These are phyloP conservation scores for Cyclotella baltica DNA, from an alignment of 108 stramenopile species.

Conservation along the genomic window DNA sequence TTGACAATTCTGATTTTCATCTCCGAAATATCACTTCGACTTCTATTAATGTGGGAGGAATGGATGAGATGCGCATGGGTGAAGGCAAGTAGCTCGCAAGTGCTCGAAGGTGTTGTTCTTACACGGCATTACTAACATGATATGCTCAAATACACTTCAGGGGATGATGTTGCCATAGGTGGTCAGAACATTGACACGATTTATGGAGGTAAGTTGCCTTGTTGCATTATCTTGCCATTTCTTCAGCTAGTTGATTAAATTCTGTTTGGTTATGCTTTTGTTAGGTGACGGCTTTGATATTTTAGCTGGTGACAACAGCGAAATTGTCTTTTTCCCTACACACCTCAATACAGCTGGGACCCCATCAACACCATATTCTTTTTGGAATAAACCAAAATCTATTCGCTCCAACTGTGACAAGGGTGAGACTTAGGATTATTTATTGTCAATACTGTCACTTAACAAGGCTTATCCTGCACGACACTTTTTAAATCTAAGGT, in stretches of 20 bases:
- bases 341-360: constrained; percentile 1
- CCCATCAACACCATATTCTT: background rate
- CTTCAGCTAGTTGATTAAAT: too few relatives aligned
- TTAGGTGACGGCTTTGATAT: constrained; percentile 29
- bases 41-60: constrained; percentile 9
- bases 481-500: background rate
- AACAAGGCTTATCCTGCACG: background rate
- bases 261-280: too few relatives aligned
- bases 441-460: too few relatives aligned
- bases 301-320: constrained; percentile 18
- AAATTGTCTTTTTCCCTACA: background rate
- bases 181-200: constrained; percentile 25
- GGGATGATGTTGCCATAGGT: constrained; percentile 27
- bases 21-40: constrained; percentile 10
- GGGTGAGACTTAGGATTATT: too few relatives aligned
- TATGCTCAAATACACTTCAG: too few relatives aligned
- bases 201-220: too few relatives aligned
- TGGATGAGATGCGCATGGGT: constrained; percentile 16
- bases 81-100: too few relatives aligned
- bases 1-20: constrained; percentile 10
- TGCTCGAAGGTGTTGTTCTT: too few relatives aligned
- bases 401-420: constrained; percentile 10
- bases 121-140: too few relatives aligned
- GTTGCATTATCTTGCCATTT: too few relatives aligned
- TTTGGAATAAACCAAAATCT: constrained; percentile 12